Base-by-base conservation (phyloP, 352 stramenopile species). In the Phytophthora multivora region DNA sequence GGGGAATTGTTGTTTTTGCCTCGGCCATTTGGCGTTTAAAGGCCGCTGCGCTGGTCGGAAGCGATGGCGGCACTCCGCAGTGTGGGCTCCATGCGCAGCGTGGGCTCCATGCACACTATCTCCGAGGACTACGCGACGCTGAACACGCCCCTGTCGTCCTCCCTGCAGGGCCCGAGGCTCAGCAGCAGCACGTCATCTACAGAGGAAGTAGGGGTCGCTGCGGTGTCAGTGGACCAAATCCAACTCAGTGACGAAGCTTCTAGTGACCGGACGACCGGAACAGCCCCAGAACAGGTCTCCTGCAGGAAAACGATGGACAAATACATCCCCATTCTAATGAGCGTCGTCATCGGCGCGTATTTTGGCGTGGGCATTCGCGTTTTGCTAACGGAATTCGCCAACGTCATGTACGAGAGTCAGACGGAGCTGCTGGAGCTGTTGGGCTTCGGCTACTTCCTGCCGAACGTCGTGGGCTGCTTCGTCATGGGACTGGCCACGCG, bases 401-500 rank as follows among this genome's bases (percentile, higher is more conserved):
- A 75, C 31, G 66, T 53, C 49, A 53, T 84, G 49, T 59, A 69
- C 36, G 40, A 59, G 26, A 70, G 50, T 23, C 69, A 88, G 58
- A 77, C 66, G 30, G 56, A 75, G 38, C 63, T 88, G 53, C 55
- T 86, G 30, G n/a, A 77, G 35, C 53, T 85, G 50, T 63, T 90
- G 41, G 80, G 80, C 39, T 72, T 85, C 33, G 66, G 61, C 5
- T 90, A 60, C 51, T 88, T 81, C 52, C 55, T 90, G 47, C 69
- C 80, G 5, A 90, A 90, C 43, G 75, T 71, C 2, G 13, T 87
- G 23, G 80, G 80, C 33, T 87, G 76, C 58, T 90, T 90, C 58
- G 61, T 90, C 36, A 90, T 90, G 80, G 80, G 80, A 2, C 7
- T 86, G 16, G 69, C 71, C 0, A 75, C 61, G 11, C 54, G 79